phyloP scores from a whole-genome alignment of 2,329 filamentous ascomycete species.

The Penicillium sumatraense region DNA sequence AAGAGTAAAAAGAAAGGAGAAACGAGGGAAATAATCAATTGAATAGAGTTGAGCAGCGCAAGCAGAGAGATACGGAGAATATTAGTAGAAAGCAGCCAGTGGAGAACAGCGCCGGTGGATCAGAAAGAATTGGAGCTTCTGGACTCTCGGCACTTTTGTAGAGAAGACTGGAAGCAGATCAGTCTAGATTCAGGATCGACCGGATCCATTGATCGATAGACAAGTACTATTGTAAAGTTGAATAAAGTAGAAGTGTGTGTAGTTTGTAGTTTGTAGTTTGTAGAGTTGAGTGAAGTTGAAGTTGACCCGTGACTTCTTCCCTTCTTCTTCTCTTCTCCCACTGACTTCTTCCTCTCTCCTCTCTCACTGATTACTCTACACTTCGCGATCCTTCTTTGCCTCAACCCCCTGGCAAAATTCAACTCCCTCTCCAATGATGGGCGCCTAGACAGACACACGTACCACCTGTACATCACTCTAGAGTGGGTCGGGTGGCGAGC shows the following conservation, averaged over 20 bases:
- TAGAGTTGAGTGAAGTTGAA: no score
- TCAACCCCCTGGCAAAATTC: neutral
- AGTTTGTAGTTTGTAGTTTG: no score
- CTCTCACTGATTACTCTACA: no score
- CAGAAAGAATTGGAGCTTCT: neutral
- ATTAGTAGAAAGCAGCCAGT: neutral
- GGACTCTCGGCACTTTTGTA: neutral
- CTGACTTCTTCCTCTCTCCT: neutral
- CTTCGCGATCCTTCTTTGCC: neutral
- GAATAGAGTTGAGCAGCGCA: no score
- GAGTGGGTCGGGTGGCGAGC: constrained; percentile 22
- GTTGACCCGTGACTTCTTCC: no score
- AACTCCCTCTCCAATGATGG: neutral
- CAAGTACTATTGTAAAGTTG: neutral
- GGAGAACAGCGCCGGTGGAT: neutral
- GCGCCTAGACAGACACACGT: constrained; percentile 7
- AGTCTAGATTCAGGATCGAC: constrained; percentile 7
- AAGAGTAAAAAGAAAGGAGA: neutral
- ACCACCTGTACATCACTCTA: constrained; percentile 13
- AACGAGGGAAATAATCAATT: no score
- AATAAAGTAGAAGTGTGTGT: no score
- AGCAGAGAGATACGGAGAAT: no score
- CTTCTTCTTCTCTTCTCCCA: neutral
- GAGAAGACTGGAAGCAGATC: no score
- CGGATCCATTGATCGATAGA: constrained; percentile 4